Conservation (phyloP, 2,329 filamentous ascomycete species). For the Trichoderma sp. region DNA sequence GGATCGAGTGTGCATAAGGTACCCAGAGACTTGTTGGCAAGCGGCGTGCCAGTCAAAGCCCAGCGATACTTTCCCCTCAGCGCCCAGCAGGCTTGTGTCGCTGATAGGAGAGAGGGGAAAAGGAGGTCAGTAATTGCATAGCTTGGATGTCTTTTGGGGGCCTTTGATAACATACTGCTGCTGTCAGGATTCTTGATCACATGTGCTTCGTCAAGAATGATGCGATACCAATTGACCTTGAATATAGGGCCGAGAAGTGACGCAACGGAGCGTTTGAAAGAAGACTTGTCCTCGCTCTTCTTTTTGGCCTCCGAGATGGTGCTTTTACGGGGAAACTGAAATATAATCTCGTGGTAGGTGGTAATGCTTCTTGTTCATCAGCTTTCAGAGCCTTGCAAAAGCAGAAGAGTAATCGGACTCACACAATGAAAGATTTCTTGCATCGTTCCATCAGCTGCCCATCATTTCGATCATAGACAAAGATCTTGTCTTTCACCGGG, state of each 20-base stretch:
- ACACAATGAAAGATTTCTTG: constrained; percentile 1
- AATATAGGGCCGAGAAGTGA: constrained; percentile 27
- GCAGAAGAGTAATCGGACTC: background rate
- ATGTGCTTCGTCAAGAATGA: constrained; percentile 62
- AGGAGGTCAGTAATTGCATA: background rate
- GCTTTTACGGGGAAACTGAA: constrained; percentile 27
- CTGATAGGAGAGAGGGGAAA: constrained; percentile 15
- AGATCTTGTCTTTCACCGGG: background rate
- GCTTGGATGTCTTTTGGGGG: too few relatives aligned
- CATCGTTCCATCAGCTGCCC: background rate
- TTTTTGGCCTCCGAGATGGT: background rate
- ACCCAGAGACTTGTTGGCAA: constrained; percentile 41
- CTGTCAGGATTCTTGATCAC: constrained; percentile 53
- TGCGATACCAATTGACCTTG: constrained; percentile 49
- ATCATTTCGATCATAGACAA: background rate
- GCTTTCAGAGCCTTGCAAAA: too few relatives aligned
- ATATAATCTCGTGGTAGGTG: constrained; percentile 37
- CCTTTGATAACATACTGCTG: constrained; percentile 34
- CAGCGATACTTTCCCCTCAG: constrained; percentile 40
- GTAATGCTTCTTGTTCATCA: constrained; percentile 32
- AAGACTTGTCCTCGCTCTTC: background rate
- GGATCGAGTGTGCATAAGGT: background rate
- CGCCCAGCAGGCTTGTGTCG: constrained; percentile 33
- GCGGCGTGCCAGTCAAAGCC: constrained; percentile 43
- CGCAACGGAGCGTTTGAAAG: constrained; percentile 45